A percentile compares a stretch with the other conserved stretches of the same genome.
These are phyloP conservation scores for Psidium friedrichsthalianum DNA, from an alignment of 345 rosid genomes.

Conservation along the genomic window DNA sequence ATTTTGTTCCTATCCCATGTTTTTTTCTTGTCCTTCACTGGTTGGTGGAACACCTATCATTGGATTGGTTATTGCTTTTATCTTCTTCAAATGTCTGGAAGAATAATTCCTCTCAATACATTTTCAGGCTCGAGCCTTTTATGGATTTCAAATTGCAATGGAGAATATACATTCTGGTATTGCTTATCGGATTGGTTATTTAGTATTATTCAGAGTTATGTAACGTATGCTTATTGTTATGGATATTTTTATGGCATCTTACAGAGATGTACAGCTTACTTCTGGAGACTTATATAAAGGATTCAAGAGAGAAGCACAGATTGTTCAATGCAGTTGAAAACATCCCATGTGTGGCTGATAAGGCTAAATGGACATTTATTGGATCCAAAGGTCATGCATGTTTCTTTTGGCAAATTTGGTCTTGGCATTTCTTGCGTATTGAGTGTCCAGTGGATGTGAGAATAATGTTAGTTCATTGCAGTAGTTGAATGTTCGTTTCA, in stretches of 20 bases:
- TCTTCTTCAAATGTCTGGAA: neutral
- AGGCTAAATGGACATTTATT: slow-evolving; percentile 80
- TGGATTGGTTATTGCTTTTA: neutral
- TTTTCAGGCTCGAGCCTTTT: slow-evolving; percentile 82
- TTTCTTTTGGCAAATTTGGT: neutral
- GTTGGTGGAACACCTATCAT: neutral
- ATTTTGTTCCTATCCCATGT: neutral
- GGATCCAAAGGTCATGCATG: slow-evolving; percentile 57
- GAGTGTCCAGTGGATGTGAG: neutral
- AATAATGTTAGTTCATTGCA: neutral
- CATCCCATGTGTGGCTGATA: slow-evolving; percentile 67
- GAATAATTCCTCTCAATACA: neutral
- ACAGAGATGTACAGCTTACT: slow-evolving; percentile 94
- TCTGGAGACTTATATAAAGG: slow-evolving; percentile 82
- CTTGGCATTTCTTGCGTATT: neutral
- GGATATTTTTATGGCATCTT: neutral
- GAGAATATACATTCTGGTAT: slow-evolving; percentile 94
- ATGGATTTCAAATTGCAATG: slow-evolving; percentile 92
- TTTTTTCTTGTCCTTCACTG: neutral
- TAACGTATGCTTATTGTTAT: neutral
- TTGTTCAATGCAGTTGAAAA: slow-evolving; percentile 77
- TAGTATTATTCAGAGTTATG: neutral
- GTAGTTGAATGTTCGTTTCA: neutral
- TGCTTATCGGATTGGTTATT: neutral
- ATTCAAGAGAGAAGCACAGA: slow-evolving; percentile 69